phyloP scores from a whole-genome alignment of 441 rosid species.

The Metrosideros polymorpha region DNA sequence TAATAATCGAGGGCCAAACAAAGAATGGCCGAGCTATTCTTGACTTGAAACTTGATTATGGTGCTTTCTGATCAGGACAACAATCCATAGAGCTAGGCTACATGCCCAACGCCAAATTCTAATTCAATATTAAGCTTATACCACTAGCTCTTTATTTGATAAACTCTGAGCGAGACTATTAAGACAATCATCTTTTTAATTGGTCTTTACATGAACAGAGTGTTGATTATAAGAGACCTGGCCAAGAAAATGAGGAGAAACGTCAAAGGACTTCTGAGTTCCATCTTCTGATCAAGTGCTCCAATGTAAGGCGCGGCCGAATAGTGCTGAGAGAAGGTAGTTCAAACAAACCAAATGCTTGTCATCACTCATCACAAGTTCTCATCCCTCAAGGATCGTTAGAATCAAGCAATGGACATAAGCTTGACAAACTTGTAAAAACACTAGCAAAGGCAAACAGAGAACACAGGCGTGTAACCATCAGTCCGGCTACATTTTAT shows the following conservation, averaged over 20 bases:
- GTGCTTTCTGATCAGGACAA: too few species aligned
- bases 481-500: background rate
- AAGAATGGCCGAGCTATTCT: too few species aligned
- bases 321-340: background rate
- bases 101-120: too few species aligned
- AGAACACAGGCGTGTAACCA: background rate
- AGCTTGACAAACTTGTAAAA: background rate
- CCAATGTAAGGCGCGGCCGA: background rate
- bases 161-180: background rate
- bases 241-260: background rate
- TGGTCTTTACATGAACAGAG: background rate
- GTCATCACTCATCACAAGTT: background rate
- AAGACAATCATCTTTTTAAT: background rate
- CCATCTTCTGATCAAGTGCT: background rate
- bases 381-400: background rate
- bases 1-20: too few species aligned
- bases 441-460: too few species aligned
- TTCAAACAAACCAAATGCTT: background rate
- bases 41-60: too few species aligned
- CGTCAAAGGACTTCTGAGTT: background rate
- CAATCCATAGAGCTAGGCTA: too few species aligned
- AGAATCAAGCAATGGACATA: background rate
- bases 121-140: too few species aligned
- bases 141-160: background rate
- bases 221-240: background rate